Conservation (phyloP, 257 asterid species). For the Solanum rostratum region DNA sequence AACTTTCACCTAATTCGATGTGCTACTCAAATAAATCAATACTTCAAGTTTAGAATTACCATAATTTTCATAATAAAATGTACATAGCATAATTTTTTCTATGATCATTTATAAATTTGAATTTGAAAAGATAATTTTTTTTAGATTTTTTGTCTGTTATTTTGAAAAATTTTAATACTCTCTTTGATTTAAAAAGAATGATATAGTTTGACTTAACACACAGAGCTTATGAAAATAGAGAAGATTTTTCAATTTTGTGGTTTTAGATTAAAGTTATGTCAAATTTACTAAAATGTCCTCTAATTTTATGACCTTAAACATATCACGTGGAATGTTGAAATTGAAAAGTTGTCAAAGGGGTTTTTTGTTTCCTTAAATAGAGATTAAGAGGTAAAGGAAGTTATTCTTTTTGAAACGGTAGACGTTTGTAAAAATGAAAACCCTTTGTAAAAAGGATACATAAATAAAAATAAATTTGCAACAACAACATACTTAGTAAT, state of each 20-base stretch:
- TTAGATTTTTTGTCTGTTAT: neutral
- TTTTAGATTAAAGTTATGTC: no score
- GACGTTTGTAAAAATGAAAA: neutral
- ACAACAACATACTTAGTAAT: neutral
- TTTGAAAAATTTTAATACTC: neutral
- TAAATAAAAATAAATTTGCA: neutral
- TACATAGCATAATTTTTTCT: neutral
- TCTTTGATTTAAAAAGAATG: no score
- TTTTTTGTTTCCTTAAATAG: no score
- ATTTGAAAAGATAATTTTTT: neutral
- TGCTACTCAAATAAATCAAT: neutral
- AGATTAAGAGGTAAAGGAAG: no score
- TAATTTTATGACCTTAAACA: no score
- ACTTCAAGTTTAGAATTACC: neutral
- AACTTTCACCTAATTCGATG: neutral
- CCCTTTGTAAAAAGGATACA: neutral
- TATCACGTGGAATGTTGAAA: no score
- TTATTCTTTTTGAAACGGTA: no score
- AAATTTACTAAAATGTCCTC: no score
- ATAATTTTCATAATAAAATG: neutral
- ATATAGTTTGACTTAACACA: no score
- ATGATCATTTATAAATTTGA: neutral
- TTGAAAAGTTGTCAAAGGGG: no score
- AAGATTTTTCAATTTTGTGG: no score
- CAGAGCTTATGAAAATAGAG: no score